phyloP scores from a whole-genome alignment of 148 eudicot genomes.

The Nepenthes mirabilis region DNA sequence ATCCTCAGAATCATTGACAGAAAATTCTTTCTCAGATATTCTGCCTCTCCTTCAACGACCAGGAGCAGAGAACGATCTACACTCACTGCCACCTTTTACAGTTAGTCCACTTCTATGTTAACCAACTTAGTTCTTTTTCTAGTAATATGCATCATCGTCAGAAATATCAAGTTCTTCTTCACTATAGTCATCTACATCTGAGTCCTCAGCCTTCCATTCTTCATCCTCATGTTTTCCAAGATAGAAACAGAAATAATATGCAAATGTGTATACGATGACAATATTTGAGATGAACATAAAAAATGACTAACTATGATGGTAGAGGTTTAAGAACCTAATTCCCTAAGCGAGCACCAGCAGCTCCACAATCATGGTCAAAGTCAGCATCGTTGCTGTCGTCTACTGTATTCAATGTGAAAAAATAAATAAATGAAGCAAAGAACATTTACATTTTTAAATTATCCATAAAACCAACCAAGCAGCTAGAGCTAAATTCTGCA shows the following conservation, averaged over 20 bases:
- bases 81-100: constrained; percentile 38
- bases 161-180: constrained; percentile 58
- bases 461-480: background rate
- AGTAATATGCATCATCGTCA: constrained; percentile 46
- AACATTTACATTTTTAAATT: background rate
- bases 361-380: constrained; percentile 73
- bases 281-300: background rate
- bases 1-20: constrained; percentile 63
- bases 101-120: constrained; percentile 40
- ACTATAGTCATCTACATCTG: constrained; percentile 61
- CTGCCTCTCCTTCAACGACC: constrained; percentile 47
- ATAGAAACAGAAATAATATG: background rate
- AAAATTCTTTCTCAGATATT: constrained; percentile 56
- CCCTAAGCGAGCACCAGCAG: constrained; percentile 19
- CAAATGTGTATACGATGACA: background rate
- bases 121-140: constrained; percentile 44
- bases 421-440: background rate
- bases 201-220: constrained; percentile 75
- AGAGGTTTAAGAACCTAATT: constrained; percentile 30
- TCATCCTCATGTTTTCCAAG: constrained; percentile 35
- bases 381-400: constrained; percentile 97
- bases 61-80: constrained; percentile 26
- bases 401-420: constrained; percentile 24
- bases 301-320: background rate
- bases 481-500: background rate